phyloP scores from a whole-genome alignment of 2,329 filamentous ascomycete species.

The Penicillium sp. region DNA sequence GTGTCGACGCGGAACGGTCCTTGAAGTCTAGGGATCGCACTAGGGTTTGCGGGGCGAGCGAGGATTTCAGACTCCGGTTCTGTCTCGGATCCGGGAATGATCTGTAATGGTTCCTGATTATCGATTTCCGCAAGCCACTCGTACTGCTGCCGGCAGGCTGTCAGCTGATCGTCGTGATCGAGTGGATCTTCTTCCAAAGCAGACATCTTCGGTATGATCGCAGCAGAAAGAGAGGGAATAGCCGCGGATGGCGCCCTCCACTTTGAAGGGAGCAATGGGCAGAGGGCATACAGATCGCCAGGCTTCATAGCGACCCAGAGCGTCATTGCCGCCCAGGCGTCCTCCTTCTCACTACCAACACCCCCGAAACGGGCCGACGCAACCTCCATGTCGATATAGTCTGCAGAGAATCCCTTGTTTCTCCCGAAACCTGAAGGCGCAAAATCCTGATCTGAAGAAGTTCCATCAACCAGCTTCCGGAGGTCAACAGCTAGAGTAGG shows the following conservation, averaged over 20 bases:
- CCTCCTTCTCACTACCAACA: conserved; percentile 59
- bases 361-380: conserved; percentile 90
- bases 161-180: conserved; percentile 51
- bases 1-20: conserved; percentile 63
- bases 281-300: conserved; percentile 91
- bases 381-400: conserved; percentile 91
- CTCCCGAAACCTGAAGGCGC: conserved; percentile 73
- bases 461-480: conserved; percentile 85
- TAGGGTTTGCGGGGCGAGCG: conserved; percentile 57
- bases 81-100: conserved; percentile 43
- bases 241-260: conserved; percentile 80
- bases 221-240: conserved; percentile 80
- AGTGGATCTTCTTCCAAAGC: conserved; percentile 47
- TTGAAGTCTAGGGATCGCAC: conserved; percentile 64
- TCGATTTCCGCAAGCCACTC: conserved; percentile 64
- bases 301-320: conserved; percentile 95
- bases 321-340: conserved; percentile 91
- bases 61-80: conserved; percentile 58
- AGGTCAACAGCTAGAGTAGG: conserved; percentile 85
- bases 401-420: conserved; percentile 83
- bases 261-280: conserved; percentile 82
- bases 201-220: conserved; percentile 74
- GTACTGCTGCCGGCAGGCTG: conserved; percentile 59
- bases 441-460: conserved; percentile 81
- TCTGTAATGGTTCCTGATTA: conserved; percentile 55